Evolutionary conservation across 2,329 filamentous ascomycete species (phyloP), one percentile per base, ranked within the genome.

Genomic region (Ascochyta clinopodiicola): DNA sequence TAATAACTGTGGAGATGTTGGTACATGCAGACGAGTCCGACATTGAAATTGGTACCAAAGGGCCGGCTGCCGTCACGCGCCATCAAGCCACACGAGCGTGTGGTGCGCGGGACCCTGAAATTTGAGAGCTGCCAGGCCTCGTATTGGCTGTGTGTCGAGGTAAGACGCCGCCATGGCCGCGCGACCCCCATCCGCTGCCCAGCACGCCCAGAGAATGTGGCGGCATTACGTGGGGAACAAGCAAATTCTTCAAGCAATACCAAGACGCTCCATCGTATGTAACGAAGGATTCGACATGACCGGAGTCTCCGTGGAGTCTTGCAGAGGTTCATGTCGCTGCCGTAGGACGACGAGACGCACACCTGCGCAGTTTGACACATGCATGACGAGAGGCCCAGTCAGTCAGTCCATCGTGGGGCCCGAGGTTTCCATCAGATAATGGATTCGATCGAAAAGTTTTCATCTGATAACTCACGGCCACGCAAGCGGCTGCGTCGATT

Each of bases 391-490:
- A 36, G 37, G 29, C 36, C 42, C 17, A 17, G 17, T 17, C 17
- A 17, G 17, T 17, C 17, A 17, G 17, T 17, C 17, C 17, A 17
- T 15, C 34, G 35, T 17, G 40, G 35, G 15, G 42, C 24, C 29
- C 49, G 37, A 45, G 27, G 50, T 65, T 64, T 61, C 44, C 56
- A 68, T 66, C 65, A 61, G 65, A 68, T 68, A 63, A 67, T 60
- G 48, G 59, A 67, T 67, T 63, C 64, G 64, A 67, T 67, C 44
- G 56, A 65, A 63, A 61, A 56, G 22, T 61, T 66, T 62, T 57
- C 63, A 68, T 68, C 65, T 67, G 65, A 67, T 68, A 66, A 67
- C 55, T 29, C 35, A 22, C 40, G 37, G 27, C 24, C 47, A 40
- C 45, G 50, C 51, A 49, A 60, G 39, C 36, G 8, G 10, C 1